Evolutionary conservation across 495 filamentous ascomycete species (phyloP).

Genomic region (Hypomontagnella submonticulosa): DNA sequence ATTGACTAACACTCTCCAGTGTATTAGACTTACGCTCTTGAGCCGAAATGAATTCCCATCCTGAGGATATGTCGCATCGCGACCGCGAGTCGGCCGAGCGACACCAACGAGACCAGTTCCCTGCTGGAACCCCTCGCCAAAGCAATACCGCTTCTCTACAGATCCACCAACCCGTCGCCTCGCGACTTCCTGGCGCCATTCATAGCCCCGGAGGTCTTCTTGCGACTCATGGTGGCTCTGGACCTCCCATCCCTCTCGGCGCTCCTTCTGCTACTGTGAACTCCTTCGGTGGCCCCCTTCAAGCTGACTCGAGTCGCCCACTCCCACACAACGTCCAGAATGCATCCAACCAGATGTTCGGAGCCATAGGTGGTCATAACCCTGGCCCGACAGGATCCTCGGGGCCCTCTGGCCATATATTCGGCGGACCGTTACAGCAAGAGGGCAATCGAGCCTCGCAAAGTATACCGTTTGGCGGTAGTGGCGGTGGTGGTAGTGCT

Average conservation of each 20-base stretch:
- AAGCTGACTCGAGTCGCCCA: conserved; percentile 66
- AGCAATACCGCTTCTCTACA: conserved; percentile 85
- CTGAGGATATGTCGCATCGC: conserved; percentile 48
- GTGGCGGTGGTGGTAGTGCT: conserved; percentile 41
- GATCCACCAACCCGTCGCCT: conserved; percentile 90
- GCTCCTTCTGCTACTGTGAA: conserved; percentile 70
- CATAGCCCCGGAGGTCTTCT: conserved; percentile 89
- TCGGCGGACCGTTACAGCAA: conserved; percentile 63
- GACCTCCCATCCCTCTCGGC: conserved; percentile 70
- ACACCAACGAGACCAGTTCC: conserved; percentile 71
- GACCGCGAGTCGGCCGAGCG: conserved; percentile 75
- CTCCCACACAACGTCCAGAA: conserved; percentile 72
- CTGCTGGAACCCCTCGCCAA: conserved; percentile 72
- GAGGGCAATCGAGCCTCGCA: conserved; percentile 59
- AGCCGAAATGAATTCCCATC: conserved; percentile 47
- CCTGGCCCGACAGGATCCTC: conserved; percentile 53
- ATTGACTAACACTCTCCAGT: conserved; percentile 8
- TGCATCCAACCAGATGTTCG: conserved; percentile 70
- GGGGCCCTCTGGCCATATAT: conserved; percentile 51
- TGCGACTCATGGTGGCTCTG: conserved; percentile 72
- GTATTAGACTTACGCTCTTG: conserved; percentile 25
- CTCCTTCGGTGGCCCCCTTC: conserved; percentile 75
- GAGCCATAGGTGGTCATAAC: conserved; percentile 57
- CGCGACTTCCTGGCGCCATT: conserved; percentile 79
- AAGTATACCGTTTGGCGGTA: conserved; percentile 56